Evolutionary conservation across 2,329 filamentous ascomycete genomes (phyloP).

Genomic region (Pyrenochaeta sp.): DNA sequence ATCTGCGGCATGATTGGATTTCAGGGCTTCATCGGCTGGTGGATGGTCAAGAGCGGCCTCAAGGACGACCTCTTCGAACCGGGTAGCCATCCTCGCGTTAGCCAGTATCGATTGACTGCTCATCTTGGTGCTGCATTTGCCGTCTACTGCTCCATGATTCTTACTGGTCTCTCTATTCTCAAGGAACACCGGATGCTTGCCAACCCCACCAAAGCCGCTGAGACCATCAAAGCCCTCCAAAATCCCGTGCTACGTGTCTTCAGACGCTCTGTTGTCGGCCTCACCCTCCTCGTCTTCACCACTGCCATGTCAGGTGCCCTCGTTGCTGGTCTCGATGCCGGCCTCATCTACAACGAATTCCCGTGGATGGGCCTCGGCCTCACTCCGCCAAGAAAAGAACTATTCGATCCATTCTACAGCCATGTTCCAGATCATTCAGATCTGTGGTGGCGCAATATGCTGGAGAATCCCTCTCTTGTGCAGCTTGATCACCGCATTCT

Average conservation of each 20-base stretch:
- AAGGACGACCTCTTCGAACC: constrained; percentile 95
- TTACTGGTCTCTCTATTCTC: constrained; percentile 85
- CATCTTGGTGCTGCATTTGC: constrained; percentile 91
- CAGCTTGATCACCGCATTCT: constrained; percentile 95
- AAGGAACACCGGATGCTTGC: constrained; percentile 77
- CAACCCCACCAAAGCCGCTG: constrained; percentile 69
- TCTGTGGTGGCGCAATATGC: constrained; percentile 95
- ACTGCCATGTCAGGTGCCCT: constrained; percentile 94
- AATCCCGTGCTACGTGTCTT: constrained; percentile 74
- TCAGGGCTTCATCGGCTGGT: constrained; percentile 96
- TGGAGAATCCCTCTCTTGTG: constrained; percentile 95
- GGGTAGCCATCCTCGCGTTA: constrained; percentile 89
- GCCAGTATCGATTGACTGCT: constrained; percentile 89
- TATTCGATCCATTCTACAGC: constrained; percentile 86
- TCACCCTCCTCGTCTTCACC: constrained; percentile 80
- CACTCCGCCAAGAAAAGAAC: constrained; percentile 80
- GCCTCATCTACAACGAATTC: constrained; percentile 98
- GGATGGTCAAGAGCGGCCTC: constrained; percentile 98
- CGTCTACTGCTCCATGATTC: constrained; percentile 94
- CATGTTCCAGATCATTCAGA: constrained; percentile 80
- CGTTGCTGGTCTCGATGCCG: constrained; percentile 93
- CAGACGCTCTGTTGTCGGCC: constrained; percentile 73
- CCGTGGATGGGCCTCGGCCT: constrained; percentile 90
- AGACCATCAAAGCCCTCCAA: constrained; percentile 68
- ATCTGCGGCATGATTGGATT: constrained; percentile 92